These are phyloP conservation scores for Acanthamoeba healyi DNA, from an alignment of 208 protist species.

Conservation along the genomic window DNA sequence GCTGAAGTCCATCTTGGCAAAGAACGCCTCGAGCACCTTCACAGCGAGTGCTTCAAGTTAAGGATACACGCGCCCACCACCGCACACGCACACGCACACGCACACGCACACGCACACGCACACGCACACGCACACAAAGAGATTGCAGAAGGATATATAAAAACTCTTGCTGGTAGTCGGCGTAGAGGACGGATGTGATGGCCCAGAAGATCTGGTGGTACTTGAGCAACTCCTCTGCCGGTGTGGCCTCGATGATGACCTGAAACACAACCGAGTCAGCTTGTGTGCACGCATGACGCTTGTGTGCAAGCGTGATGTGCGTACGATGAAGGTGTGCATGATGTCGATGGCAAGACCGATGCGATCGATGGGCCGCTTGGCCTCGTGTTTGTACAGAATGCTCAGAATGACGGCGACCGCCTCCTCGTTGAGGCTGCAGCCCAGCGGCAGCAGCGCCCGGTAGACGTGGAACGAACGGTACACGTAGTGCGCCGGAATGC, in stretches of 20 bases:
- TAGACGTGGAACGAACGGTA: slow-evolving; percentile 67
- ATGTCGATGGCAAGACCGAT: slow-evolving; percentile 59
- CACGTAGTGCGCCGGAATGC: slow-evolving; percentile 30
- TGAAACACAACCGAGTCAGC: too few species aligned
- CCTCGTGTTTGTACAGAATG: slow-evolving; percentile 43
- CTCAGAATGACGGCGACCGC: slow-evolving; percentile 3
- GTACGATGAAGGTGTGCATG: slow-evolving; percentile 60
- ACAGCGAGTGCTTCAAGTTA: too few species aligned
- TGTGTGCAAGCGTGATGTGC: too few species aligned
- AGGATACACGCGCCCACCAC: too few species aligned
- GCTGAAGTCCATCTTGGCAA: background rate
- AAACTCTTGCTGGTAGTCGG: slow-evolving; percentile 42
- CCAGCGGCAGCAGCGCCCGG: background rate
- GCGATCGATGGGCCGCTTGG: slow-evolving; percentile 9
- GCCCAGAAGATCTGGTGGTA: slow-evolving; percentile 58
- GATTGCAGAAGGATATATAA: too few species aligned
- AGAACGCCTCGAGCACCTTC: slow-evolving; percentile 1
- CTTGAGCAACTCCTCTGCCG: background rate
- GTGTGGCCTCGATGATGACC: slow-evolving; percentile 34
- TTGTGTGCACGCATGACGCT: too few species aligned
- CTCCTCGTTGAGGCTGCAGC: slow-evolving; percentile 21
- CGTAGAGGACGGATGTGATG: background rate
- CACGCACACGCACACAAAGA: too few species aligned
- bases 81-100: too few species aligned
- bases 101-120: too few species aligned